Evolutionary conservation across 2,329 filamentous ascomycete species (phyloP).

Genomic region (Macrophomina tecta): DNA sequence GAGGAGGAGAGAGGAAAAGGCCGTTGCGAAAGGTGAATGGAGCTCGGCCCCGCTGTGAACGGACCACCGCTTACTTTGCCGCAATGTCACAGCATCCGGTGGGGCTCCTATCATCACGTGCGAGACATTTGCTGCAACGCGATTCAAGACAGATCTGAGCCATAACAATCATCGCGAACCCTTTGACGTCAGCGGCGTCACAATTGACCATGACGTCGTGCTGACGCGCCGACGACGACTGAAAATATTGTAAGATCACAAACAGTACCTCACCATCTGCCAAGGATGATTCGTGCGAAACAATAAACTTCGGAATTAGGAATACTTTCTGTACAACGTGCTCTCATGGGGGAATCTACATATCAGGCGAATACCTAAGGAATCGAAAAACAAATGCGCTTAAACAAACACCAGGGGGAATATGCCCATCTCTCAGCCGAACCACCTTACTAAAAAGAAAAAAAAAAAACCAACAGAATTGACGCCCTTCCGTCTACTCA

Average conservation of each 20-base stretch:
- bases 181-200: constrained; percentile 6
- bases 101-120: not conserved
- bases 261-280: not conserved
- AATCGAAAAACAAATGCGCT: not conserved
- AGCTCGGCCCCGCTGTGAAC: not conserved
- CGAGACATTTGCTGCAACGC: not conserved
- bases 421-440: constrained; percentile 3
- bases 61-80: constrained; percentile 1
- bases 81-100: no score
- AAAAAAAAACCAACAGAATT: not conserved
- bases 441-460: not conserved
- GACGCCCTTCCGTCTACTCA: not conserved
- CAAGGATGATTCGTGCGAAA: not conserved
- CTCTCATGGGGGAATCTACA: constrained; percentile 24
- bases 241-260: no score
- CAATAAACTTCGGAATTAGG: not conserved
- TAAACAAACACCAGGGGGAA: constrained; percentile 2
- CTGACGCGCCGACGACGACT: no score
- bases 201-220: not conserved
- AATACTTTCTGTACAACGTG: not conserved
- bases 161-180: not conserved
- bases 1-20: not conserved
- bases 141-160: not conserved
- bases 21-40: not conserved
- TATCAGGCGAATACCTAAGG: not conserved